A percentile compares a stretch with the other conserved stretches of the same genome.
These are phyloP conservation scores for Bipolaris sorokiniana DNA, from an alignment of 2,329 filamentous ascomycete species.

Conservation along the genomic window DNA sequence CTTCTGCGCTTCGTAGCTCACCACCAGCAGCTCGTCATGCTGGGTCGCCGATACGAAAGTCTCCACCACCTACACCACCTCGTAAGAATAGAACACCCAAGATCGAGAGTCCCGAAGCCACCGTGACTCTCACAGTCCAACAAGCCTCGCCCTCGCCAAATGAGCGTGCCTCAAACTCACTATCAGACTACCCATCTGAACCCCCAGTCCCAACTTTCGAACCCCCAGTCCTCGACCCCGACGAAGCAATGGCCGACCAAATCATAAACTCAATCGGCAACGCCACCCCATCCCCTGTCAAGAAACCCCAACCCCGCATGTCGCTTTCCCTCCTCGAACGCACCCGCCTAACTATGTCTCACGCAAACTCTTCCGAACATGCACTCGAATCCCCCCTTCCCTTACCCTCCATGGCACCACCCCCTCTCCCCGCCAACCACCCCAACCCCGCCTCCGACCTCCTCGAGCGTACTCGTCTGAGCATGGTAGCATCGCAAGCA, in stretches of 20 bases:
- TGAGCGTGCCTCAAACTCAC: constrained; percentile 4
- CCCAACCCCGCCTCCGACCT: constrained; percentile 50
- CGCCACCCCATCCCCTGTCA: constrained; percentile 51
- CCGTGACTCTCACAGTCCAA: constrained; percentile 5
- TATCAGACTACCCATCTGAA: constrained; percentile 26
- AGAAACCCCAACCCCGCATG: constrained; percentile 46
- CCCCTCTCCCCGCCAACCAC: constrained; percentile 18
- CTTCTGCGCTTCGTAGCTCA: constrained; percentile 25
- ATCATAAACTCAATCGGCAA: constrained; percentile 50
- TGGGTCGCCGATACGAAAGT: constrained; percentile 6
- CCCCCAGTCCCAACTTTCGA: constrained; percentile 25
- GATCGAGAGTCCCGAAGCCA: constrained; percentile 2
- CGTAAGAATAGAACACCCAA: constrained; percentile 10
- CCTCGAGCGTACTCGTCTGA: constrained; percentile 78
- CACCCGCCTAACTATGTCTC: constrained; percentile 55
- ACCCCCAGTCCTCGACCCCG: constrained; percentile 26
- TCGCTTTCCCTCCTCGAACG: constrained; percentile 55
- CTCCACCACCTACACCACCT: constrained; percentile 19
- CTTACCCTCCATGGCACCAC: constrained; percentile 20
- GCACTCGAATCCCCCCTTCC: constrained; percentile 33
- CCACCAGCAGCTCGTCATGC: constrained; percentile 4
- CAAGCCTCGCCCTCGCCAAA: constrained; percentile 17
- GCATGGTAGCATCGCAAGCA: constrained; percentile 70
- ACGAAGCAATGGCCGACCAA: constrained; percentile 46
- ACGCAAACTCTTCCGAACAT: constrained; percentile 34